Percentiles rank a stretch among this genome's conserved stretches.
Evolutionary conservation across 768 basidiomycete species (phyloP).

Genomic region (Russula dissimulans): DNA sequence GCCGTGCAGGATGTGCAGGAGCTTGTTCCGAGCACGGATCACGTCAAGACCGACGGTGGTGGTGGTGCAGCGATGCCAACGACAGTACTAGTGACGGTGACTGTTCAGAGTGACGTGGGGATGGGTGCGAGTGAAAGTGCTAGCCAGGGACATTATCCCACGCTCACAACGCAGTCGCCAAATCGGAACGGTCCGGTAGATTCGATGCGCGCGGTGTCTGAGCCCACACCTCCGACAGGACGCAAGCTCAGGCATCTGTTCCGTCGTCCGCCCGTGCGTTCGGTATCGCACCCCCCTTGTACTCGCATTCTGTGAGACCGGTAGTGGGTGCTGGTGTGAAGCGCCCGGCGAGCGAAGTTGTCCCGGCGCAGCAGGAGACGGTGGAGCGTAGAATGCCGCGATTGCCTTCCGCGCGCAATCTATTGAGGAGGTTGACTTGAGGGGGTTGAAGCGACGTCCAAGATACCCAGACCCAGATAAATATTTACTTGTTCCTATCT

Average conservation of each 20-base stretch:
- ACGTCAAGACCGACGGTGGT: neutral
- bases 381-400: constrained; percentile 15
- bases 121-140: too few relatives aligned
- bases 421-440: constrained; percentile 12
- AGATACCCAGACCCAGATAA: neutral
- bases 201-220: neutral
- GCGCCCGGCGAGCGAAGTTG: constrained; percentile 9
- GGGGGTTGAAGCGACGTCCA: neutral
- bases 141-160: too few relatives aligned
- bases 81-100: too few relatives aligned
- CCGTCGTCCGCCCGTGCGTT: constrained; percentile 12
- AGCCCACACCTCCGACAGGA: neutral
- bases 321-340: neutral
- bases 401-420: constrained; percentile 10
- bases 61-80: too few relatives aligned
- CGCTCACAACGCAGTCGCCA: neutral
- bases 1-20: too few relatives aligned
- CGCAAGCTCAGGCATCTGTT: constrained; percentile 10
- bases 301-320: neutral
- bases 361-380: neutral
- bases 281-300: constrained; percentile 10
- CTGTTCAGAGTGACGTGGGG: too few relatives aligned
- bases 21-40: neutral
- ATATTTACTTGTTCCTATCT: neutral
- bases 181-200: neutral